These are phyloP conservation scores for Fagopyrum esculentum DNA, from an alignment of 148 eudicot genomes.

Conservation along the genomic window DNA sequence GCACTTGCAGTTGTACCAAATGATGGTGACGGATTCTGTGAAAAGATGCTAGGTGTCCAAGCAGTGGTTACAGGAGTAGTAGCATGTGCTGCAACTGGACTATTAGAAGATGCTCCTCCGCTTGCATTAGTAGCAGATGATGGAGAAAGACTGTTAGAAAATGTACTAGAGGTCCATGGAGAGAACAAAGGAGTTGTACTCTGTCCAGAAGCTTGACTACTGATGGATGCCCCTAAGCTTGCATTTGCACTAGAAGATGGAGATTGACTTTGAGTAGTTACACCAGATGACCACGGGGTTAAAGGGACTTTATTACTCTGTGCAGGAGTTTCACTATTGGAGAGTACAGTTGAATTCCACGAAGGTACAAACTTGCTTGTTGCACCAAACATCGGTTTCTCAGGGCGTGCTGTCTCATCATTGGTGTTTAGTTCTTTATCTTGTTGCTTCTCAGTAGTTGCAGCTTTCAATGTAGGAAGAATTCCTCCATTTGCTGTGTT, in stretches of 20 bases:
- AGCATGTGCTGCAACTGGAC: conserved; percentile 23
- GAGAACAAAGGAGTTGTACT: conserved; percentile 9
- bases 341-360: conserved; percentile 34
- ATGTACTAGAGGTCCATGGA: conserved; percentile 38
- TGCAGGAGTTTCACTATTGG: conserved; percentile 16
- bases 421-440: neutral
- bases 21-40: conserved; percentile 19
- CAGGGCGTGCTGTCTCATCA: conserved; percentile 14
- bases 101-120: conserved; percentile 30
- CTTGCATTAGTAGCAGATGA: conserved; percentile 15
- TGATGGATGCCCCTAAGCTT: conserved; percentile 25
- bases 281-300: conserved; percentile 35
- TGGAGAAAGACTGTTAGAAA: conserved; percentile 19
- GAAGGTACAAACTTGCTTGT: conserved; percentile 27
- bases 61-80: conserved; percentile 20
- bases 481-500: conserved; percentile 44
- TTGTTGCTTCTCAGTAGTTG: conserved; percentile 27
- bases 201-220: conserved; percentile 14
- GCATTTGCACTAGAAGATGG: conserved; percentile 15
- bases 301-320: neutral
- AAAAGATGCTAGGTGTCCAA: conserved; percentile 23
- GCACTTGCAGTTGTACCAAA: conserved; percentile 16
- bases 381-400: conserved; percentile 25
- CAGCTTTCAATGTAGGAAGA: conserved; percentile 29
- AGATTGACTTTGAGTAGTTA: conserved; percentile 21